phyloP scores from a whole-genome alignment of 2,329 filamentous ascomycete species.

The Colletotrichum musae region DNA sequence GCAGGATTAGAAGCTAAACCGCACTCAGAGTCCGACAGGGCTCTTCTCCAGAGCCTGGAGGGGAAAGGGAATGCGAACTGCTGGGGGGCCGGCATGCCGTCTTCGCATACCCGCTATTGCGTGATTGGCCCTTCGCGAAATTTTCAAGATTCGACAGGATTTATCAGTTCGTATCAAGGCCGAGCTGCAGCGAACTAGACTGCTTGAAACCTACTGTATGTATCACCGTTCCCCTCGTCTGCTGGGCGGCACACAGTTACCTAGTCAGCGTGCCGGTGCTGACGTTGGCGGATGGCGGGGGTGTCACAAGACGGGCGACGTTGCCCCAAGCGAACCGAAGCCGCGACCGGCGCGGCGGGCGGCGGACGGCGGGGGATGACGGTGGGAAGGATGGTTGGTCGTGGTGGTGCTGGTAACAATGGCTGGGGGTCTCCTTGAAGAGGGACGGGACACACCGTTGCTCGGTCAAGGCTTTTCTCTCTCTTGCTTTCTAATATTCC shows the following conservation, averaged over 20 bases:
- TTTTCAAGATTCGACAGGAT: background rate
- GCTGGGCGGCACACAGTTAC: too few relatives aligned
- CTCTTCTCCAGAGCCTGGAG: background rate
- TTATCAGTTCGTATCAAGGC: background rate
- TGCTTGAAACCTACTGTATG: background rate
- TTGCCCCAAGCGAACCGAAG: background rate
- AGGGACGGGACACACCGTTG: too few relatives aligned
- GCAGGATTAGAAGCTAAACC: too few relatives aligned
- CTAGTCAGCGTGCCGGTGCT: background rate
- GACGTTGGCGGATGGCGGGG: background rate
- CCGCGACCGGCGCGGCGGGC: constrained; percentile 4
- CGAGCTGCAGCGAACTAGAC: background rate
- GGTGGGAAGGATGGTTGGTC: background rate
- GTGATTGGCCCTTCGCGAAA: constrained; percentile 21
- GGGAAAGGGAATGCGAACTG: background rate
- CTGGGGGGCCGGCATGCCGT: background rate
- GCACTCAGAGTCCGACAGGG: too few relatives aligned
- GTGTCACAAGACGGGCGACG: constrained; percentile 19
- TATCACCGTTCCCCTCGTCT: background rate
- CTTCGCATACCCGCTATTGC: constrained; percentile 37
- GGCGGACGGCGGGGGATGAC: background rate
- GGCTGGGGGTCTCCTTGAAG: too few relatives aligned
- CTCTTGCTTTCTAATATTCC: too few relatives aligned
- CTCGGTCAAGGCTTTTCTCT: too few relatives aligned
- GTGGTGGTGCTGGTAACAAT: background rate